Conservation (phyloP, 1,284 basidiomycete species). For the Ceratobasidium sp. region DNA sequence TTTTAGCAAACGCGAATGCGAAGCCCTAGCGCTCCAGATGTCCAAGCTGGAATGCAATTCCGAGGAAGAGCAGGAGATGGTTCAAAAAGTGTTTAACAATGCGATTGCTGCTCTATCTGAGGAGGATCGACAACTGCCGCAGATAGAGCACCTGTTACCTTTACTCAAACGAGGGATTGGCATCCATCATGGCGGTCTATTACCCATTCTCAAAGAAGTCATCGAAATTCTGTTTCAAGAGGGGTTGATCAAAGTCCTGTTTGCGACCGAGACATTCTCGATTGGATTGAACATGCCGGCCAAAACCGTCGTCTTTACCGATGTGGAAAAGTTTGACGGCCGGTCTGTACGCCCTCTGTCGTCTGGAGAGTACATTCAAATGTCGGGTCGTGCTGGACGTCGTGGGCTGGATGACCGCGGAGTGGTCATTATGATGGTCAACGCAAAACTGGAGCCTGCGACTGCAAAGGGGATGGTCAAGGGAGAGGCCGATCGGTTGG, state of each 20-base stretch:
- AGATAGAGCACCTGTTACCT: conserved; percentile 93
- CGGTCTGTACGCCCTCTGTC: conserved; percentile 91
- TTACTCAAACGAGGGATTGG: conserved; percentile 95
- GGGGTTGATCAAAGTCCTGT: conserved; percentile 98
- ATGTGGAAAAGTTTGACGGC: conserved; percentile 95
- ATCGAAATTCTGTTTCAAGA: conserved; percentile 99
- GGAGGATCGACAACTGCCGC: conserved; percentile 90
- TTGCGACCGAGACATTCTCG: conserved; percentile 99
- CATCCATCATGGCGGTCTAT: conserved; percentile 96
- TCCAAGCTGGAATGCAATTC: conserved; percentile 97
- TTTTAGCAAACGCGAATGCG: conserved; percentile 98
- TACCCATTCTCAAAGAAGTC: conserved; percentile 98
- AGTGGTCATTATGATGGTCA: conserved; percentile 99
- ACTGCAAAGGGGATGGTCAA: conserved; percentile 98
- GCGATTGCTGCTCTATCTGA: conserved; percentile 90
- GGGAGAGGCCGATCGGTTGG: conserved; percentile 95
- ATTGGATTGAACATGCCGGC: conserved; percentile 99
- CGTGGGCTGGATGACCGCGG: conserved; percentile 98
- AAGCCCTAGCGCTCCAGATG: conserved; percentile 88
- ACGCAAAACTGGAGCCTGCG: conserved; percentile 94
- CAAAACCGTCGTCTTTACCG: conserved; percentile 98
- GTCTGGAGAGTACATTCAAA: conserved; percentile 95
- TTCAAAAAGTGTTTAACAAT: conserved; percentile 91
- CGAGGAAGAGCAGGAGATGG: conserved; percentile 90
- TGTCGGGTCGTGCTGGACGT: conserved; percentile 98